Evolutionary conservation across 2,329 filamentous ascomycete species (phyloP).

Genomic region (Colletotrichum lindemuthianum): DNA sequence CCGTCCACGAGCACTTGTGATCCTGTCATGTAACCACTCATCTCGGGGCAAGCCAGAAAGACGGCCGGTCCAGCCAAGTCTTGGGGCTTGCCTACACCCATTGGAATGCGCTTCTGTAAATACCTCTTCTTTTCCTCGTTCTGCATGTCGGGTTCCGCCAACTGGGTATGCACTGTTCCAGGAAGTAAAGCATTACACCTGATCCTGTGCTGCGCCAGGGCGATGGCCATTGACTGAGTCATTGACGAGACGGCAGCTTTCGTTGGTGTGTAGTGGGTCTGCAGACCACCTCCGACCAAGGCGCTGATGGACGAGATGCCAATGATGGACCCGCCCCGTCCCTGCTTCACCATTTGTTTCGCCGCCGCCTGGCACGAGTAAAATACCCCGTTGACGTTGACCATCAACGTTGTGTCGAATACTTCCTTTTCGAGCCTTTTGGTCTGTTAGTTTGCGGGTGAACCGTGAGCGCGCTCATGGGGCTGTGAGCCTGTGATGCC

Average conservation of each 20-base stretch:
- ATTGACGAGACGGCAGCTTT: constrained; percentile 76
- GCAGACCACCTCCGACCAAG: constrained; percentile 71
- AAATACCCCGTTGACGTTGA: constrained; percentile 78
- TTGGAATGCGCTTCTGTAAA: constrained; percentile 74
- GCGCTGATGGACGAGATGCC: constrained; percentile 74
- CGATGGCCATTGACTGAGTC: constrained; percentile 75
- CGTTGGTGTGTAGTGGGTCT: constrained; percentile 78
- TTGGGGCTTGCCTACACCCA: constrained; percentile 68
- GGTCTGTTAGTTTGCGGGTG: constrained; percentile 45
- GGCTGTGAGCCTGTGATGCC: neutral
- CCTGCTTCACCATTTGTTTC: constrained; percentile 61
- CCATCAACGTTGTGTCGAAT: constrained; percentile 66
- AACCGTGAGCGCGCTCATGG: neutral
- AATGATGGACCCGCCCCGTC: constrained; percentile 68
- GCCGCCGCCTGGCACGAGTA: constrained; percentile 74
- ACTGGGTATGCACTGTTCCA: constrained; percentile 75
- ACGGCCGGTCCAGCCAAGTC: constrained; percentile 78
- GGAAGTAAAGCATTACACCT: constrained; percentile 76
- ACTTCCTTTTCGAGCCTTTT: constrained; percentile 64
- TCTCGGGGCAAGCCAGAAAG: constrained; percentile 72
- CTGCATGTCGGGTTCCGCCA: constrained; percentile 74
- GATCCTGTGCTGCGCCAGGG: constrained; percentile 72
- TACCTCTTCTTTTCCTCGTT: constrained; percentile 72
- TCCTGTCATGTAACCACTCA: constrained; percentile 75
- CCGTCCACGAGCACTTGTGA: constrained; percentile 79